These are phyloP conservation scores for Balansia obtecta DNA, from an alignment of 2,329 filamentous ascomycete species.

Conservation along the genomic window DNA sequence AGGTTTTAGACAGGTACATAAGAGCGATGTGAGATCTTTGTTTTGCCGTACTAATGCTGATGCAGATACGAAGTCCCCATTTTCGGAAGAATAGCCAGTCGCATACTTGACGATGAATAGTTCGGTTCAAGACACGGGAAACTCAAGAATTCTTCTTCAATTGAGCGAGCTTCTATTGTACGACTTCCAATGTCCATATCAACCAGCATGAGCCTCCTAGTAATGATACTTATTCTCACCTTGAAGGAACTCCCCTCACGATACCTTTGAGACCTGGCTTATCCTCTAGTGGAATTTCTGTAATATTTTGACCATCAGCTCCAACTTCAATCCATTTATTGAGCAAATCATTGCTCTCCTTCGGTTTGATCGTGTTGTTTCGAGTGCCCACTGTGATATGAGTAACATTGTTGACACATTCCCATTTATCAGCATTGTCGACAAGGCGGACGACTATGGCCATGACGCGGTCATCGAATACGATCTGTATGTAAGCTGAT, in stretches of 20 bases:
- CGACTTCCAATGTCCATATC: background rate
- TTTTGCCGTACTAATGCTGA: background rate
- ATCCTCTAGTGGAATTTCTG: conserved; percentile 36
- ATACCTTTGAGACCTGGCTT: conserved; percentile 34
- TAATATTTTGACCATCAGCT: conserved; percentile 27
- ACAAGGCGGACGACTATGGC: conserved; percentile 71
- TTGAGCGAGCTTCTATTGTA: background rate
- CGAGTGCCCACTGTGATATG: conserved; percentile 87
- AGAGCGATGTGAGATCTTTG: background rate
- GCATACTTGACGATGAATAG: conserved; percentile 77
- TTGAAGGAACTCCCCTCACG: conserved; percentile 36
- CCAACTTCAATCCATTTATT: conserved; percentile 57
- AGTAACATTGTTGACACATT: conserved; percentile 64
- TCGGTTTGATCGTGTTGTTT: conserved; percentile 65
- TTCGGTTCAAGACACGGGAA: background rate
- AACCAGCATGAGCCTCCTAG: background rate
- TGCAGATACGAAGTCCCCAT: conserved; percentile 72
- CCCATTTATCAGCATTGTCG: conserved; percentile 43
- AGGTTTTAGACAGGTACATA: conserved; percentile 46
- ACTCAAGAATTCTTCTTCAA: background rate
- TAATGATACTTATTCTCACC: conserved; percentile 17
- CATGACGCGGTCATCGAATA: conserved; percentile 85
- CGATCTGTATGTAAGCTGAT: conserved; percentile 33
- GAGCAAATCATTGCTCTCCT: conserved; percentile 84
- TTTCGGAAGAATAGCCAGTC: conserved; percentile 73